Base-by-base conservation (phyloP, 176 grass and related monocot species). In the Aegilops sharonensis region DNA sequence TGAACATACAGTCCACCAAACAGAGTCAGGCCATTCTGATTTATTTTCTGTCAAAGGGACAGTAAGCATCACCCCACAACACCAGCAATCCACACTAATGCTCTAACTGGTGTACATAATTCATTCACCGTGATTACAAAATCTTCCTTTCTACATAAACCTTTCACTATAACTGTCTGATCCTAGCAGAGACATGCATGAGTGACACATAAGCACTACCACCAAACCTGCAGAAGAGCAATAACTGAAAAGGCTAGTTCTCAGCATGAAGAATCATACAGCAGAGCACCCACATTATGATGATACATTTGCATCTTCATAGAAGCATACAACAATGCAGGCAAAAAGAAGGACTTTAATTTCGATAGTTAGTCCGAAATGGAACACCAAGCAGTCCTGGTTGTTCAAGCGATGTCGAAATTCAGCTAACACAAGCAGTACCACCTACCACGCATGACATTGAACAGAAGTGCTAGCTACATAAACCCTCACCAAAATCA, bases 401-500 rank as follows among this genome's bases (percentile, higher is more conserved):
- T 30, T 18, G 27, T 10, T 32, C 6, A 9, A 76, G 36, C 3
- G 37, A 81, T 75, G 66, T 39, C 47, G 1, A 81, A 61, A 89
- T 47, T 52, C 48, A 37, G 48, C 10, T 21, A 17, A n/a, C 61
- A 85, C 13, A 35, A 23, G n/a, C 11, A 56, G 21, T 34, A 54
- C 13, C 24, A 32, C 8, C 36, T 17, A 24, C 8, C 36, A n/a
- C 2, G 14, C 34, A 68, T 4, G 32, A 67, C n/a, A 85, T 81
- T 34, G 13, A 35, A 60, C 43, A 30, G n/a, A 5, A 31, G 2
- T 59, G 2, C 20, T 21, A 70, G 2, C 20, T 21, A 70, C 80
- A 57, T 73, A 73, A 84, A 91, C 67, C 80, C 80, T 43, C 21
- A 8, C 20, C 14, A 80, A 68, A 84, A 80, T 75, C 27, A 50